Conservation (phyloP, 805 yeast species). For the Maudiozyma pseudohumilis region DNA sequence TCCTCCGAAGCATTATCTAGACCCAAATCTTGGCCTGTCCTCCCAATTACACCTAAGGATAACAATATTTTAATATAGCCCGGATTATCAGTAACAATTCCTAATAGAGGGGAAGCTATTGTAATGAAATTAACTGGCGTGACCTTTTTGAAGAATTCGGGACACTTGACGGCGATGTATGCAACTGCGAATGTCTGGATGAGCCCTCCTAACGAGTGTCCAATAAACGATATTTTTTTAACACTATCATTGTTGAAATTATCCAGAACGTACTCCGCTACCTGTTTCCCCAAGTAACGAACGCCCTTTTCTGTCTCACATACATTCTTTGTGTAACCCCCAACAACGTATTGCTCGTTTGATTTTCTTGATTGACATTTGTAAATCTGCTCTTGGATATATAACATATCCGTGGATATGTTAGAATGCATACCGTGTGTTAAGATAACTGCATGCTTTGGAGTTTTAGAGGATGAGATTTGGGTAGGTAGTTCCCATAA, state of each 20-base stretch:
- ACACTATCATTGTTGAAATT: conserved; percentile 37
- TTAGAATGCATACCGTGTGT: conserved; percentile 78
- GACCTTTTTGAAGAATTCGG: conserved; percentile 53
- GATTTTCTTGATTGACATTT: conserved; percentile 25
- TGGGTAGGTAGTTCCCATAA: conserved; percentile 57
- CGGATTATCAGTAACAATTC: conserved; percentile 72
- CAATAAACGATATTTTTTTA: conserved; percentile 56
- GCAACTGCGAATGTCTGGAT: conserved; percentile 72
- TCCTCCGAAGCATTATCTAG: conserved; percentile 36
- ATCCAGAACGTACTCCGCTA: conserved; percentile 55
- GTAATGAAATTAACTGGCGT: conserved; percentile 61
- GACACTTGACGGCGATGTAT: conserved; percentile 55
- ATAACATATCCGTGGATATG: conserved; percentile 64
- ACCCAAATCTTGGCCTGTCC: conserved; percentile 72
- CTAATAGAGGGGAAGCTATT: conserved; percentile 65
- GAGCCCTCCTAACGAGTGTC: conserved; percentile 73
- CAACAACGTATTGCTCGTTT: conserved; percentile 44
- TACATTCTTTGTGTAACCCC: conserved; percentile 60
- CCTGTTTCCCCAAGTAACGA: conserved; percentile 58
- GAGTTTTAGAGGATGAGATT: conserved; percentile 26
- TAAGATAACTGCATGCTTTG: conserved; percentile 53
- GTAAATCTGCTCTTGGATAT: conserved; percentile 61
- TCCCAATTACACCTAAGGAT: conserved; percentile 67
- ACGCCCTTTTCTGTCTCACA: conserved; percentile 76
- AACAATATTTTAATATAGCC: conserved; percentile 59